Evolutionary conservation across 2,329 filamentous ascomycete species (phyloP).

Genomic region (Pseudogymnoascus destructans): DNA sequence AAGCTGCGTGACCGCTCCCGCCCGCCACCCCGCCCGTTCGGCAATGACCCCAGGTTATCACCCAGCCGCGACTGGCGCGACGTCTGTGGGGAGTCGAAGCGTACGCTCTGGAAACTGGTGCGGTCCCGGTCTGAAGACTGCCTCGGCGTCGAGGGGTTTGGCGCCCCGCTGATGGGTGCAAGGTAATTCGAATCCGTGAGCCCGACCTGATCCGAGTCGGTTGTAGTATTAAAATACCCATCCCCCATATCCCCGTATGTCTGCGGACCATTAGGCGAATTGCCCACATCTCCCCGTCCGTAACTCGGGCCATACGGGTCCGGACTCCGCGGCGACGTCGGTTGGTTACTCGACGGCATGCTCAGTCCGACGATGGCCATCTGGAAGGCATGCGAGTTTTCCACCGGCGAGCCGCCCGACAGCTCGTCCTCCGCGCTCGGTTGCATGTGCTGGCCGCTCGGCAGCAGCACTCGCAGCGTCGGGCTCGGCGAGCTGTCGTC

Average conservation of each 20-base stretch:
- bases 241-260: conserved; percentile 16
- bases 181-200: conserved; percentile 43
- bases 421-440: conserved; percentile 14
- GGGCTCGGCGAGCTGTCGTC: conserved; percentile 22
- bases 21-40: conserved; percentile 19
- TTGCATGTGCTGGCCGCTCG: conserved; percentile 12
- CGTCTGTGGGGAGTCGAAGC: conserved; percentile 32
- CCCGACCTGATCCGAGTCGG: conserved; percentile 45
- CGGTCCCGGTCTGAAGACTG: conserved; percentile 32
- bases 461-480: conserved; percentile 13
- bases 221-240: conserved; percentile 25
- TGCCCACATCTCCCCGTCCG: conserved; percentile 17
- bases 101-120: conserved; percentile 39
- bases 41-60: conserved; percentile 42
- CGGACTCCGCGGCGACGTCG: conserved; percentile 22
- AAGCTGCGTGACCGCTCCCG: conserved; percentile 41
- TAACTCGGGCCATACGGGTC: conserved; percentile 24
- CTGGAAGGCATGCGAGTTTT: conserved; percentile 24
- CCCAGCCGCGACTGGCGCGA: conserved; percentile 26
- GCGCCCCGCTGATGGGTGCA: conserved; percentile 41
- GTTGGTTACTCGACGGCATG: conserved; percentile 14
- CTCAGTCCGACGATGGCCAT: conserved; percentile 14
- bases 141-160: conserved; percentile 26
- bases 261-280: conserved; percentile 20
- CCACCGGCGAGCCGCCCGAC: conserved; percentile 21